Base-by-base conservation (phyloP, 2,329 filamentous ascomycete genomes). In the Aspergillus piperis region DNA sequence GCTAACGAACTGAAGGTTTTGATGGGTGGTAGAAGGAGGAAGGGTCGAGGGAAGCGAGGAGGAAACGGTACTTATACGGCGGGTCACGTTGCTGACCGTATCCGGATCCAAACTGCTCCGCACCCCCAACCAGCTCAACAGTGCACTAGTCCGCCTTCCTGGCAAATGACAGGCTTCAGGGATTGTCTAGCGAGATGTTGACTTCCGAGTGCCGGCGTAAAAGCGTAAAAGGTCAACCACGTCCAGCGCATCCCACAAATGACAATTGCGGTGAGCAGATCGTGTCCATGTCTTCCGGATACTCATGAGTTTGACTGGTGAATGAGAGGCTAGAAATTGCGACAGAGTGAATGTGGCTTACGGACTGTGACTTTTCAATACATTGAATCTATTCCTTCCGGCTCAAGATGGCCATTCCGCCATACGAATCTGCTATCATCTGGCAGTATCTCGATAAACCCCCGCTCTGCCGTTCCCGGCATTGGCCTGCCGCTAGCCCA, bases 1-100 rank as follows among this genome's bases (percentile, higher is more conserved):
- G 52, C 21, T 49, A 57, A 63, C 61, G 55, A 57, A 66, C 60
- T 59, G 56, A 52, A 62, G 64, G 57, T 62, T 59, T 66, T 57
- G 60, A 59, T 36, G 55, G 51, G 54, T 39, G 39, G 52, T 27
- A 41, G 53, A 54, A 49, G 54, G 49, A 56, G 39, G 54, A 58
- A 52, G 47, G 42, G 55, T 38, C 25, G 19, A 53, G 54, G 36
- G 39, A 19, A 44, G 51, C 47, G 47, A 25, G 41, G 47, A 48
- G 30, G 47, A 53, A 47, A 19, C 38, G 47, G 39, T 58, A 61
- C 57, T 54, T 60, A 62, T 53, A 58, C 23, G n/a, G 47, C 17
- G 13, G 55, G 62, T 58, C 54, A 64, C 57, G 50, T 50, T 50
- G 47, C 10, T 25, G 59, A 55, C 10, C 38, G 41, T n/a, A 50